phyloP scores from a whole-genome alignment of 2,329 filamentous ascomycete species.

The Ceratocystis diversiconidia region DNA sequence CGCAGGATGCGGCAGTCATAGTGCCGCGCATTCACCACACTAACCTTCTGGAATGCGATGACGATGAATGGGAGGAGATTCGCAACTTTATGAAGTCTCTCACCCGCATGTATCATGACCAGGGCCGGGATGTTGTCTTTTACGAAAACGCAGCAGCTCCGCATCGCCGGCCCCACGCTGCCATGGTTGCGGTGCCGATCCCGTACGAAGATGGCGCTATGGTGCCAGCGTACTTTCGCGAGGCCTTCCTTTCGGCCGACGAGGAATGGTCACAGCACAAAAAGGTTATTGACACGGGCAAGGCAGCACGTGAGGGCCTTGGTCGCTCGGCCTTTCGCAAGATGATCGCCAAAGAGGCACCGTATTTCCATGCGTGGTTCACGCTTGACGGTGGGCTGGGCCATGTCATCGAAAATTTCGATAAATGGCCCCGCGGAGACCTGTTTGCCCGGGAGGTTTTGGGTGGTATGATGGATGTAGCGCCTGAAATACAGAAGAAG shows the following conservation, averaged over 20 bases:
- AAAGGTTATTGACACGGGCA: constrained; percentile 79
- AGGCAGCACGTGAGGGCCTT: constrained; percentile 47
- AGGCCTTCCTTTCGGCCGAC: constrained; percentile 76
- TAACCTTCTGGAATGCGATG: constrained; percentile 93
- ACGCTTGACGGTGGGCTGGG: constrained; percentile 80
- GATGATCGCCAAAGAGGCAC: constrained; percentile 84
- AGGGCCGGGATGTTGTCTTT: constrained; percentile 84
- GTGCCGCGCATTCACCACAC: constrained; percentile 74
- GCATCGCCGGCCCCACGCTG: constrained; percentile 65
- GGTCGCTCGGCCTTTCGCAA: constrained; percentile 72
- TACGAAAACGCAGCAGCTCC: constrained; percentile 91
- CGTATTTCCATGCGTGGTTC: constrained; percentile 98
- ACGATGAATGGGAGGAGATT: constrained; percentile 98
- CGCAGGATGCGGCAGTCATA: constrained; percentile 70
- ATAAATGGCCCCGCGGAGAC: constrained; percentile 79
- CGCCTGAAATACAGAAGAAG: constrained; percentile 70
- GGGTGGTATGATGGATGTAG: constrained; percentile 79
- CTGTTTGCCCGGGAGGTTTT: constrained; percentile 84
- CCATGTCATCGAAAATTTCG: constrained; percentile 77
- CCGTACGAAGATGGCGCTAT: constrained; percentile 84
- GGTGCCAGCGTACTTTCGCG: constrained; percentile 86
- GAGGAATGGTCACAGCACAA: constrained; percentile 93
- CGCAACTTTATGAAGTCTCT: constrained; percentile 98
- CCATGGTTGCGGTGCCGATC: constrained; percentile 73
- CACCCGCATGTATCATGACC: constrained; percentile 85